Percentiles rank a stretch among this genome's conserved stretches.
phyloP scores from a whole-genome alignment of 2,329 filamentous ascomycete species.

The Fusarium proliferatum region DNA sequence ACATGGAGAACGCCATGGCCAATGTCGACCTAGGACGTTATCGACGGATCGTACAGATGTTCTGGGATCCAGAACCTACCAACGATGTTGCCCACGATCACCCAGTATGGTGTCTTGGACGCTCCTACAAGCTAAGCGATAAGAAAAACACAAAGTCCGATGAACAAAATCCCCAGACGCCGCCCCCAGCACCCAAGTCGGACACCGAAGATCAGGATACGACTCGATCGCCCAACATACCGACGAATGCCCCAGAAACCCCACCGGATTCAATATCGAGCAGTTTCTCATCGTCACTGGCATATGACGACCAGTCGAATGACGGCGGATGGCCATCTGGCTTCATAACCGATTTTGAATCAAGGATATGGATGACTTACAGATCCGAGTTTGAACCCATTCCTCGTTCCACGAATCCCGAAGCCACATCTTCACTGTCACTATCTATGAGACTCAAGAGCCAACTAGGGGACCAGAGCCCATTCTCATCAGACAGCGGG shows the following conservation, averaged over 20 bases:
- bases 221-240: conserved; percentile 33
- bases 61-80: conserved; percentile 90
- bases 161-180: conserved; percentile 37
- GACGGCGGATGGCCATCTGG: conserved; percentile 80
- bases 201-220: conserved; percentile 26
- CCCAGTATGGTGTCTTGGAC: conserved; percentile 85
- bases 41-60: conserved; percentile 86
- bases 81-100: conserved; percentile 77
- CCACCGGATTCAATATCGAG: conserved; percentile 61
- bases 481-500: conserved; percentile 92
- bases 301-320: conserved; percentile 57
- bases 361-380: conserved; percentile 96
- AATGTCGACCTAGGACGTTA: conserved; percentile 79
- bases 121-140: conserved; percentile 59
- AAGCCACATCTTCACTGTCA: conserved; percentile 77
- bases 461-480: conserved; percentile 79
- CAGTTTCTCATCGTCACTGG: conserved; percentile 64
- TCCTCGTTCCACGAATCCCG: conserved; percentile 79
- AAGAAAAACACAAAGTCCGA: conserved; percentile 14
- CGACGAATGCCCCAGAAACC: conserved; percentile 54
- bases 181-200: conserved; percentile 32
- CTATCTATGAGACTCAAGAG: conserved; percentile 86
- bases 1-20: conserved; percentile 55
- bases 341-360: conserved; percentile 94
- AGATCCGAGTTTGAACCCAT: conserved; percentile 88